These are phyloP conservation scores for Coemansia nantahalensis DNA, from an alignment of 192 early-diverging fungal species.

Conservation along the genomic window DNA sequence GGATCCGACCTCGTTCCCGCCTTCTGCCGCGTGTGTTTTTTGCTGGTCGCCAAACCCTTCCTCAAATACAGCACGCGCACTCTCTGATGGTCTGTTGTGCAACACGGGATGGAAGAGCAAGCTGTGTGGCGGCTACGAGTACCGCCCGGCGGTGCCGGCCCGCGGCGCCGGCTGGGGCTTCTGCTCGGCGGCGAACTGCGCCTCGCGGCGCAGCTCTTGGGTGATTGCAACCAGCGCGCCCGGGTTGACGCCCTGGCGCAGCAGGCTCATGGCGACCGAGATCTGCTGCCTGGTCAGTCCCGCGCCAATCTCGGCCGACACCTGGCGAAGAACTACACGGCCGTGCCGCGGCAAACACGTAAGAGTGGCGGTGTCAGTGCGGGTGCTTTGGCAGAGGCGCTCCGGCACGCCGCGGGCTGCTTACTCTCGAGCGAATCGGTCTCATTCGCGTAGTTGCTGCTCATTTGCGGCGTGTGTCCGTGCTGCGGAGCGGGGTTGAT, in stretches of 20 bases:
- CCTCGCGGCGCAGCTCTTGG: constrained; percentile 41
- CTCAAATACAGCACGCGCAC: no score
- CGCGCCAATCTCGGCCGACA: constrained; percentile 34
- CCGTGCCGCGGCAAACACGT: background rate
- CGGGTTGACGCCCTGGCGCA: constrained; percentile 47
- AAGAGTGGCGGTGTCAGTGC: no score
- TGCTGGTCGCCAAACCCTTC: no score
- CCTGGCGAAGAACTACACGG: constrained; percentile 38
- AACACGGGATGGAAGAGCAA: background rate
- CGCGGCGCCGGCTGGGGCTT: no score
- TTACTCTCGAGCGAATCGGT: constrained; percentile 7
- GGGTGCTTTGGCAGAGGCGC: background rate
- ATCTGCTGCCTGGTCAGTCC: constrained; percentile 45
- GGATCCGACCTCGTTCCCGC: no score
- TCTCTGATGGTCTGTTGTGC: no score
- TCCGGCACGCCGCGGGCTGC: background rate
- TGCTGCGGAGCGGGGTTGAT: no score
- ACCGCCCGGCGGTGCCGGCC: background rate
- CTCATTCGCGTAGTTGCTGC: background rate
- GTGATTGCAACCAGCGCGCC: constrained; percentile 45
- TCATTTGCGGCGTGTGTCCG: no score
- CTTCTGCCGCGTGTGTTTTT: background rate
- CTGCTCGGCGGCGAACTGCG: constrained; percentile 2
- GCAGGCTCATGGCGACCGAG: constrained; percentile 31
- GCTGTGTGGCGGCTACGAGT: background rate